These are phyloP conservation scores for Aspergillus melleus DNA, from an alignment of 2,329 filamentous ascomycete genomes.

Conservation along the genomic window DNA sequence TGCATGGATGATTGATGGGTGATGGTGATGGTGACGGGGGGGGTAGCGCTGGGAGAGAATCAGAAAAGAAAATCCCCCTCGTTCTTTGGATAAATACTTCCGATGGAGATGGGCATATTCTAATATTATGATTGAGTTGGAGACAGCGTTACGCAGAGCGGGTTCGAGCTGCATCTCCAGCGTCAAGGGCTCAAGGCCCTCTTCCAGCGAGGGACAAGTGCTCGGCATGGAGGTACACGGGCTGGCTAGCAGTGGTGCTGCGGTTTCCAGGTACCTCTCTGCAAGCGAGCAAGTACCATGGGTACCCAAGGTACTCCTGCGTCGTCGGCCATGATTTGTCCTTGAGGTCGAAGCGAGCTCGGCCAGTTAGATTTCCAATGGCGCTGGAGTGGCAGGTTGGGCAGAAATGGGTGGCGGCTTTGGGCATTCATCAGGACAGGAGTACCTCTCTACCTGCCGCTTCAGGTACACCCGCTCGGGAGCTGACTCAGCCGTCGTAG, in stretches of 20 bases:
- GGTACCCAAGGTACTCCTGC: neutral
- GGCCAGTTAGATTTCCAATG: neutral
- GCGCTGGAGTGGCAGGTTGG: slow-evolving; percentile 28
- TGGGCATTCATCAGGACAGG: slow-evolving; percentile 28
- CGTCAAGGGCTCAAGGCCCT: neutral
- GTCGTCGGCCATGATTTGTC: neutral
- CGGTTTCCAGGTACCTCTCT: neutral
- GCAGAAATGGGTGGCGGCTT: slow-evolving; percentile 39
- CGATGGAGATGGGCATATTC: neutral
- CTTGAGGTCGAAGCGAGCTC: neutral
- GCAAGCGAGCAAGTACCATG: neutral
- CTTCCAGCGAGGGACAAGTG: neutral
- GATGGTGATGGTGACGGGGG: neutral
- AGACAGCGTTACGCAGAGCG: neutral
- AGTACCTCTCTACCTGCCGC: slow-evolving; percentile 2
- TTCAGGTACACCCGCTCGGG: slow-evolving; percentile 5
- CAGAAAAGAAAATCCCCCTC: neutral
- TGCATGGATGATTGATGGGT: neutral
- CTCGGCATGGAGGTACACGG: neutral
- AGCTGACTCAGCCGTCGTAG: neutral
- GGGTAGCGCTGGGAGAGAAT: neutral
- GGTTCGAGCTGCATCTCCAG: neutral
- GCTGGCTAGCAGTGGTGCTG: neutral
- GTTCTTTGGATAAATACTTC: neutral
- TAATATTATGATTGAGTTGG: neutral